Evolutionary conservation across 1,284 basidiomycete species (phyloP), one percentile per base, ranked within the genome.

Genomic region (Moniliella sp.): DNA sequence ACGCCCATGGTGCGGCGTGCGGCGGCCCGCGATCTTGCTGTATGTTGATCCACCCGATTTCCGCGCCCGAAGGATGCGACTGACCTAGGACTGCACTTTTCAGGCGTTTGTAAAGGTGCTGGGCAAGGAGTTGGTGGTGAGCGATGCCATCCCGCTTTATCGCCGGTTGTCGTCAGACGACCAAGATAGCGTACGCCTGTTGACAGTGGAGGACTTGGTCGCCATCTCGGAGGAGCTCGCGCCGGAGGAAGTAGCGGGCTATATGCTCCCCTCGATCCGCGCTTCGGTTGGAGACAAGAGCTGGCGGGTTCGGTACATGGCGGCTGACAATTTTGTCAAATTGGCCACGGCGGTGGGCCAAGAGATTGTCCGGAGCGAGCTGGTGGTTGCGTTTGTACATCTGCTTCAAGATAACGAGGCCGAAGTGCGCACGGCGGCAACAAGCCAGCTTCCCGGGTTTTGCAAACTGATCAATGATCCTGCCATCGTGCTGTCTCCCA

Each of bases 251-350:
- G 76, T 84, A 32, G 86, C 88, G 63, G 78, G 80, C 42, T 78
- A 93, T 46, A 66, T 97, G 8, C 66, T 91, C 39, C 76, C 78
- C 43, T 61, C 62, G 18, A 78, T 97, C 28, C 48, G 61, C 73
- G 80, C 55, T 70, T 78, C 46, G 77, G 78, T 91, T 33, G 69
- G 74, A 15, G 91, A 99, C 64, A 93, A 93, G 69, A 88, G 83
- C 62, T 99, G 91, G 91, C 70, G 91, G 49, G 91, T 99, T 32
- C 71, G 91, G 52, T 99, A 94, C 65, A 97, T 97, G 88, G 83
- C 86, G 11, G 91, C 88, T 4, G 86, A 76, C 48, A 81, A 97
- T 63, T 97, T 97, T 65, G 91, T 97, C 44, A 79, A 84, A n/a
- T n/a, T 99, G 25, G 84, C 91, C 2, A 78, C 86, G 55, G 76